These are phyloP conservation scores for Moricandia moricandioides DNA, from an alignment of 345 rosid species.

Conservation along the genomic window DNA sequence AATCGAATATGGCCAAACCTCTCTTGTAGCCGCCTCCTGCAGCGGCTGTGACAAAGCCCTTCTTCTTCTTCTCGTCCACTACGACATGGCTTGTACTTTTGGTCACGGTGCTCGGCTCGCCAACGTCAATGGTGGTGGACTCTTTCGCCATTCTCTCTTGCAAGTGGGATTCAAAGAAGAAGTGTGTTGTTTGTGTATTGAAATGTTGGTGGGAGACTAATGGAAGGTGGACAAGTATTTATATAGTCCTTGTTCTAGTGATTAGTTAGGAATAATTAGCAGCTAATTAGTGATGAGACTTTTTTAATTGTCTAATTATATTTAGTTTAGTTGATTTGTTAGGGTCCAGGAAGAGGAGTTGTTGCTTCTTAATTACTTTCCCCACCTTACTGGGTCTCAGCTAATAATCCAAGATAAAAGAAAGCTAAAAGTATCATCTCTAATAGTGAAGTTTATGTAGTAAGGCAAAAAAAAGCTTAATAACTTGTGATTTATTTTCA, in stretches of 20 bases:
- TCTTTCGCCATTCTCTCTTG: slow-evolving; percentile 32
- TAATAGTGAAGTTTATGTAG: neutral
- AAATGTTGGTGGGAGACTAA: slow-evolving; percentile 20
- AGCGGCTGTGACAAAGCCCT: neutral
- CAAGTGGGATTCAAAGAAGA: slow-evolving; percentile 4
- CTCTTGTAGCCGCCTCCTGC: slow-evolving; percentile 42
- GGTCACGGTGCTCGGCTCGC: slow-evolving; percentile 34
- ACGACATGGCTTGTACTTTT: slow-evolving; percentile 28
- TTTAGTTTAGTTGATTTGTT: slow-evolving; percentile 35
- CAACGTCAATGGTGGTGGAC: slow-evolving; percentile 32
- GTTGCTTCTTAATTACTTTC: neutral
- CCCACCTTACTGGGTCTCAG: neutral
- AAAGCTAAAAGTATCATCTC: neutral
- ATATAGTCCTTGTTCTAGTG: slow-evolving; percentile 15
- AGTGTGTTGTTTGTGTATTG: slow-evolving; percentile 20
- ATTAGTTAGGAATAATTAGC: slow-evolving; percentile 9
- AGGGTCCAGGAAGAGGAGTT: neutral
- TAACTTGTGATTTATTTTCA: too few relatives aligned
- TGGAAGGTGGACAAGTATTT: slow-evolving; percentile 9
- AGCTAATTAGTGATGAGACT: neutral
- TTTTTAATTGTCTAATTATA: neutral
- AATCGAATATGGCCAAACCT: slow-evolving; percentile 68
- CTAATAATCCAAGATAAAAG: neutral
- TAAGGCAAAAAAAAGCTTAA: neutral
- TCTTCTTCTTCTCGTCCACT: slow-evolving; percentile 23